Conservation (phyloP, 2,329 filamentous ascomycete genomes). For the Ambrosiella cleistominuta region DNA sequence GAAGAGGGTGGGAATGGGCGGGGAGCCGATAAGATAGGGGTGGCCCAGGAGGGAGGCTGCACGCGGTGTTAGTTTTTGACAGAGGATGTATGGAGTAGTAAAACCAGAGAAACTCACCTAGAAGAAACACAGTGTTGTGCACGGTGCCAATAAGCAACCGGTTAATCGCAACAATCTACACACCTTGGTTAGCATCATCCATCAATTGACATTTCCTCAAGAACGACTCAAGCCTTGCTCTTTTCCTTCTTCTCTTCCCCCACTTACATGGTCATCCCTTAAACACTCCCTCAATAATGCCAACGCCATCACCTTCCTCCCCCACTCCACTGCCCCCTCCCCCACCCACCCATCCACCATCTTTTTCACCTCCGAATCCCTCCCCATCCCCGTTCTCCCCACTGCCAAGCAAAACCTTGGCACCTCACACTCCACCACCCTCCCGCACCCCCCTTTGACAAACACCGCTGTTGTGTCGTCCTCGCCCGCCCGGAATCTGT, state of each 20-base stretch:
- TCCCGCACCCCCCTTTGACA: neutral
- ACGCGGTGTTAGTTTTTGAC: no score
- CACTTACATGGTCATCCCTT: neutral
- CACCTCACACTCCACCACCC: neutral
- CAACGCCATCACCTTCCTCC: neutral
- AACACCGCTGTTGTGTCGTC: neutral
- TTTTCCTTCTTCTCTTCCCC: neutral
- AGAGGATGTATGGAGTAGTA: no score
- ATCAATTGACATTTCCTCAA: neutral
- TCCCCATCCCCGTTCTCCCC: neutral
- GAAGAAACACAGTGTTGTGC: no score
- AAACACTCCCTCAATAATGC: neutral
- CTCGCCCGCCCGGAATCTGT: neutral
- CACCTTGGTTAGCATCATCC: no score
- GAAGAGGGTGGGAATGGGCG: neutral
- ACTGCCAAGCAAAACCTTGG: neutral
- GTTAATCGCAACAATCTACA: no score
- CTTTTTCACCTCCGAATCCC: neutral
- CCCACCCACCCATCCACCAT: neutral
- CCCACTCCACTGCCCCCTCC: neutral
- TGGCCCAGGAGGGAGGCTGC: no score
- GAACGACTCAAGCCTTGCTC: neutral
- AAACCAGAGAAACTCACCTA: no score
- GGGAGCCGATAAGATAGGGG: no score
- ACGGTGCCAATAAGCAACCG: no score